Evolutionary conservation across 1,284 basidiomycete genomes (phyloP), one percentile per base, ranked within the genome.

Genomic region (Tilletia caries): DNA sequence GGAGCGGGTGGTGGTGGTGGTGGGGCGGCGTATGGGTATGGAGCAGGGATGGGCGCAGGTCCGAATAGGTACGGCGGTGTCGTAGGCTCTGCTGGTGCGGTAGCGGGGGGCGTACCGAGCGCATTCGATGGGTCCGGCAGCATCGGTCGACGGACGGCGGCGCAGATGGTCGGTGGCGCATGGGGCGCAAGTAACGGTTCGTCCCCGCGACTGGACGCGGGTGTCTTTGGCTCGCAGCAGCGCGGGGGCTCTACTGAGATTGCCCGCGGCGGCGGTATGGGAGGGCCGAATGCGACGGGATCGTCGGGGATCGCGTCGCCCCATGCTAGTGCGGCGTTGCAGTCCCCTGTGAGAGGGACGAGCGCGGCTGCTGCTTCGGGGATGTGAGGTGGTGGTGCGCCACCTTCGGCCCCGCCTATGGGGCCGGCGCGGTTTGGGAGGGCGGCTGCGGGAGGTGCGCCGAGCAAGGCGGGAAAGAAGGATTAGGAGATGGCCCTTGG

Each of bases 131-230:
- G 71, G 15, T 73, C 71, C 33, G 71, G 69, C 6, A 73, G 69
- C 6, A 67, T 71, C 8, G 70, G 71, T 1, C 70, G 75, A 10
- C 71, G 74, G 27, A 69, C 71, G 18, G 75, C 75, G 3, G 75
- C 75, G 27, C 71, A 75, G 29, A 69, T 76, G 71, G 75, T 76
- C 46, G 75, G 71, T 48, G 75, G 73, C 10, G 73, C 74, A 43
- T 76, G 73, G 69, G 64, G 58, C 69, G 73, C 43, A 66, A 60
- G 58, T 43, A 66, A 33, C 41, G 70, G 29, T 37, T 62, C 58
- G 20, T 62, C 58, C 29, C 58, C 58, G 0, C 58, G 58, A 20
- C 32, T 62, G 13, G 58, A 62, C 32, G 52, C 52, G 8, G 37
- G 37, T 41, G 37, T 6, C 10, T 41, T 41, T 15, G 37, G 10